A percentile compares a stretch with the other conserved stretches of the same genome.
Evolutionary conservation across 805 yeast species (phyloP).

Genomic region (Tetrapisispora pingtungensis): DNA sequence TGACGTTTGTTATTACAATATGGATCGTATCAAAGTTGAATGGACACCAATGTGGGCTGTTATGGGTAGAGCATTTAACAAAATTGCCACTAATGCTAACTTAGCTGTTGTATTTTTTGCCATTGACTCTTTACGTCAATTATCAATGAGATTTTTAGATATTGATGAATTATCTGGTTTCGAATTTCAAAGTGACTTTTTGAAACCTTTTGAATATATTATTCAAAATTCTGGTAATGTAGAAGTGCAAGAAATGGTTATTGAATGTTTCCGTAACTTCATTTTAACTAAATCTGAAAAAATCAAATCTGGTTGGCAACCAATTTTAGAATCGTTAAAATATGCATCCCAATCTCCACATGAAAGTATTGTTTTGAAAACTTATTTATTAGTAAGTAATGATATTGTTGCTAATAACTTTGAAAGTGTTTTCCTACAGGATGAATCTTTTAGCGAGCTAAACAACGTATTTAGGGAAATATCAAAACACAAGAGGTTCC

Average conservation of each 20-base stretch:
- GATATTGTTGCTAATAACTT: conserved; percentile 53
- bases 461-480: conserved; percentile 69
- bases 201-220: conserved; percentile 80
- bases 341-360: conserved; percentile 52
- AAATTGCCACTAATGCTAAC: conserved; percentile 73
- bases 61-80: conserved; percentile 82
- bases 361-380: conserved; percentile 51
- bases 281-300: conserved; percentile 60
- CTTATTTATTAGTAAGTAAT: conserved; percentile 49
- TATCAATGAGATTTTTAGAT: conserved; percentile 84
- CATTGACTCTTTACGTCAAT: conserved; percentile 84
- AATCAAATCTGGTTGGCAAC: conserved; percentile 90
- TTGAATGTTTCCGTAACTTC: conserved; percentile 84
- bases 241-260: conserved; percentile 76
- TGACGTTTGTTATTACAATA: conserved; percentile 94
- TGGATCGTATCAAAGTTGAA: conserved; percentile 90
- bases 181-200: conserved; percentile 88
- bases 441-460: conserved; percentile 49
- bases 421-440: conserved; percentile 57
- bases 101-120: conserved; percentile 78
- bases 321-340: conserved; percentile 70
- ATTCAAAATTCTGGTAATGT: conserved; percentile 54
- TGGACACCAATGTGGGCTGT: conserved; percentile 95
- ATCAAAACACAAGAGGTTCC: conserved; percentile 76
- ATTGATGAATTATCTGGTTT: conserved; percentile 92